These are phyloP conservation scores for Trypanosoma congolense DNA, from an alignment of 208 protist species.

Conservation along the genomic window DNA sequence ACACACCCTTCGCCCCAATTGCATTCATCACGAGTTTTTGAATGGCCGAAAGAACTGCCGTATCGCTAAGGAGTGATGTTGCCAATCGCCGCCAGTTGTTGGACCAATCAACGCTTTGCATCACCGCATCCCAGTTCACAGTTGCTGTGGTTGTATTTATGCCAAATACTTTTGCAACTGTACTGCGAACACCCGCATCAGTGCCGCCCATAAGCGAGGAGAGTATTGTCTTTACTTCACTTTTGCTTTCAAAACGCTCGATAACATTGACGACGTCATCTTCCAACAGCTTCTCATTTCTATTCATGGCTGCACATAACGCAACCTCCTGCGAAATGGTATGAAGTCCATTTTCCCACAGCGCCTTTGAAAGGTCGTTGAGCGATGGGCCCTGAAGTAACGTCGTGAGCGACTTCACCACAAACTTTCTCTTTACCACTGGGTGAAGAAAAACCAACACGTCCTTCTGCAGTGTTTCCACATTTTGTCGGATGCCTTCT, in stretches of 20 bases:
- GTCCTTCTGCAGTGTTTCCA: background rate
- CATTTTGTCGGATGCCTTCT: slow-evolving; percentile 23
- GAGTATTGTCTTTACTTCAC: slow-evolving; percentile 72
- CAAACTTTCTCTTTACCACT: slow-evolving; percentile 45
- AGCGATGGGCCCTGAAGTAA: slow-evolving; percentile 28
- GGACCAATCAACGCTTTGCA: slow-evolving; percentile 60
- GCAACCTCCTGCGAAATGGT: slow-evolving; percentile 52
- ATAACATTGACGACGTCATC: slow-evolving; percentile 39
- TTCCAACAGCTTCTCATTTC: slow-evolving; percentile 33
- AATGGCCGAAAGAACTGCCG: slow-evolving; percentile 31
- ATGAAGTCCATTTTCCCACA: slow-evolving; percentile 29
- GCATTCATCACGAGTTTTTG: slow-evolving; percentile 51
- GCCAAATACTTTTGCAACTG: slow-evolving; percentile 44
- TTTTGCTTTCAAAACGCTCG: slow-evolving; percentile 49
- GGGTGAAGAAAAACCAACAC: slow-evolving; percentile 20
- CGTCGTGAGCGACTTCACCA: slow-evolving; percentile 14
- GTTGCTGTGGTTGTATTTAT: slow-evolving; percentile 10
- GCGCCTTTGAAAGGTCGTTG: slow-evolving; percentile 28
- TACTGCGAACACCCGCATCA: slow-evolving; percentile 31
- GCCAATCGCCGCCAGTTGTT: slow-evolving; percentile 50
- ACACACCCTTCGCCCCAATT: slow-evolving; percentile 43
- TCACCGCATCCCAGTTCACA: slow-evolving; percentile 54
- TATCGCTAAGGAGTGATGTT: slow-evolving; percentile 39
- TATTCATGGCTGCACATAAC: slow-evolving; percentile 64
- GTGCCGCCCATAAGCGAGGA: slow-evolving; percentile 41